These are phyloP conservation scores for Chrysoporthe puriensis DNA, from an alignment of 2,329 filamentous ascomycete genomes.

Conservation along the genomic window DNA sequence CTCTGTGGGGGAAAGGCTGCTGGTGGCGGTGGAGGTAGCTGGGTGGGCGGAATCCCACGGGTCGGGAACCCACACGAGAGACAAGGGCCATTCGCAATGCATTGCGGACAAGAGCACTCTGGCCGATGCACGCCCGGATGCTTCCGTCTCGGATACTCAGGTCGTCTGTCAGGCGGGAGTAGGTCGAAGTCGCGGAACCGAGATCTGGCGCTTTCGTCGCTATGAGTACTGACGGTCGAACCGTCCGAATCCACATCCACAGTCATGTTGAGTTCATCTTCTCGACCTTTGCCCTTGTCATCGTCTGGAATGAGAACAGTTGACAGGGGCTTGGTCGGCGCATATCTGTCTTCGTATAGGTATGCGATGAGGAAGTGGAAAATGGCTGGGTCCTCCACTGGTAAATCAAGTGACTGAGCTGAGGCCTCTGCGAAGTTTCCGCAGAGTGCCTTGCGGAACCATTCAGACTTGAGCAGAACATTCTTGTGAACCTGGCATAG, in stretches of 20 bases:
- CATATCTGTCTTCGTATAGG: constrained; percentile 51
- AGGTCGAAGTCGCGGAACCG: constrained; percentile 40
- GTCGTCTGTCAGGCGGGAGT: constrained; percentile 41
- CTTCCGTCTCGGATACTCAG: constrained; percentile 46
- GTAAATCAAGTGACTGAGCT: constrained; percentile 51
- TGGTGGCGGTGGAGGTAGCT: constrained; percentile 30
- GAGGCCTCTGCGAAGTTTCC: constrained; percentile 51
- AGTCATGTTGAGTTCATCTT: constrained; percentile 35
- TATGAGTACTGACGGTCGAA: constrained; percentile 36
- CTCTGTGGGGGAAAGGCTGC: constrained; percentile 23
- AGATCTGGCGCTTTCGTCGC: constrained; percentile 43
- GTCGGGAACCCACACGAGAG: constrained; percentile 44
- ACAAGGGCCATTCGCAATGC: constrained; percentile 42
- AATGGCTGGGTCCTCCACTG: constrained; percentile 54
- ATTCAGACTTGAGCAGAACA: constrained; percentile 50
- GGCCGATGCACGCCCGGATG: constrained; percentile 49
- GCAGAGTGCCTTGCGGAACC: constrained; percentile 53
- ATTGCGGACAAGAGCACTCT: constrained; percentile 48
- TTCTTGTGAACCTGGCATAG: constrained; percentile 47
- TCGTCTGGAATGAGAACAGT: constrained; percentile 42
- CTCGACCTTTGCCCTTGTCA: constrained; percentile 48
- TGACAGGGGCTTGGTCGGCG: constrained; percentile 49
- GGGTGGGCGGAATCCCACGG: constrained; percentile 15
- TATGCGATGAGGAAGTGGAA: constrained; percentile 58
- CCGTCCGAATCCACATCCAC: constrained; percentile 42